These are phyloP conservation scores for Zymoseptoria tritici DNA, from an alignment of 2,329 filamentous ascomycete species.

Conservation along the genomic window DNA sequence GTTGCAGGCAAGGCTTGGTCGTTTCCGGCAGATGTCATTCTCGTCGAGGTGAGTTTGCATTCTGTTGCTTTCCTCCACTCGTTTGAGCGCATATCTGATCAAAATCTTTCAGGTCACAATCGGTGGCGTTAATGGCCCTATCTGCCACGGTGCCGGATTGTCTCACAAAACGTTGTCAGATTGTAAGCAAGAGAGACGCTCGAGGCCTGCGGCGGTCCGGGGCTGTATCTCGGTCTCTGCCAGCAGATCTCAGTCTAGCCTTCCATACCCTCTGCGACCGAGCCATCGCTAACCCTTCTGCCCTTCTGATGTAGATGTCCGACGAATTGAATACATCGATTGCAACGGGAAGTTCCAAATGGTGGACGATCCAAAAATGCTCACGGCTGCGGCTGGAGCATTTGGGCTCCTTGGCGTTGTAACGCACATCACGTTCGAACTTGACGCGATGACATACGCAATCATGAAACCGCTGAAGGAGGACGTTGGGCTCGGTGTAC, in stretches of 20 bases:
- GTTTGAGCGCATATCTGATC: not conserved
- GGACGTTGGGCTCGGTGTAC: constrained; percentile 38
- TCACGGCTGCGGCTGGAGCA: constrained; percentile 18
- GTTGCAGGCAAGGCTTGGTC: constrained; percentile 7
- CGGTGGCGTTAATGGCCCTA: constrained; percentile 8
- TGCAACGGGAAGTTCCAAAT: constrained; percentile 7
- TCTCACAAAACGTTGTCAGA: constrained; percentile 7
- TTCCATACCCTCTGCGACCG: too few species aligned
- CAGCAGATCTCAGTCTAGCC: too few species aligned
- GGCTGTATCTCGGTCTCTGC: too few species aligned
- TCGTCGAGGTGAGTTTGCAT: not conserved
- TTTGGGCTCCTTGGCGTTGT: constrained; percentile 44
- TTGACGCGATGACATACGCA: constrained; percentile 43
- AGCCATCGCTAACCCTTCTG: too few species aligned
- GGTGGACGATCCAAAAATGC: constrained; percentile 4
- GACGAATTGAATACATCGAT: constrained; percentile 8
- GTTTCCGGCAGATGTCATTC: not conserved
- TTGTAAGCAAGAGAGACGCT: not conserved
- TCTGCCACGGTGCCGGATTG: constrained; percentile 10
- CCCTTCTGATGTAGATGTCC: not conserved
- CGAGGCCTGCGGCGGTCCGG: not conserved
- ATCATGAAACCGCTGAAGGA: constrained; percentile 40
- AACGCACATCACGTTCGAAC: constrained; percentile 43
- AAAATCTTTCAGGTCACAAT: constrained; percentile 10
- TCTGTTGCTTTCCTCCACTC: constrained; percentile 6